These are phyloP conservation scores for Acanthamoeba culbertsoni DNA, from an alignment of 208 protist species.

Conservation along the genomic window DNA sequence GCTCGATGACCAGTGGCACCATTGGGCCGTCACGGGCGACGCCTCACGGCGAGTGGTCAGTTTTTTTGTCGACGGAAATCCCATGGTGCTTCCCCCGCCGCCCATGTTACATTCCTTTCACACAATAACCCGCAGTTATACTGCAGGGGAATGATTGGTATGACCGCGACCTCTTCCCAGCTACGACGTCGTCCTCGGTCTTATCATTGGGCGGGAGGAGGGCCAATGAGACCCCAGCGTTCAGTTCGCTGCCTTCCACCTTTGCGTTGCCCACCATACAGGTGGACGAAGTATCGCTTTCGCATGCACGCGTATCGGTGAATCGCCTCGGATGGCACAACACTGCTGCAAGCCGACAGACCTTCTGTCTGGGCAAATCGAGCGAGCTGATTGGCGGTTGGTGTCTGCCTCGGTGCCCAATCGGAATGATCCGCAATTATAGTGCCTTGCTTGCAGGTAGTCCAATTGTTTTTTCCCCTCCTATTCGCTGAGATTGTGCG, in stretches of 20 bases:
- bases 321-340: neutral
- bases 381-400: neutral
- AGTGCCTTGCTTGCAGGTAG: neutral
- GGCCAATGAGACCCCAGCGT: neutral
- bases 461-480: neutral
- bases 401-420: neutral
- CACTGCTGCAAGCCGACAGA: neutral
- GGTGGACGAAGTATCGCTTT: conserved; percentile 20
- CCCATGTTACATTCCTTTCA: too few relatives aligned
- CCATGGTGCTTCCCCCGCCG: neutral
- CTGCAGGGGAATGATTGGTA: conserved; percentile 48
- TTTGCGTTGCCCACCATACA: neutral
- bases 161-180: neutral
- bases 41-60: neutral
- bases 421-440: neutral
- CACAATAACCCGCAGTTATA: neutral
- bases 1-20: conserved; percentile 4
- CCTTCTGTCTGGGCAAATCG: neutral
- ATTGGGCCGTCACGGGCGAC: conserved; percentile 4
- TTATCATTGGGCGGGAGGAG: neutral
- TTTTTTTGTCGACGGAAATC: conserved; percentile 33
- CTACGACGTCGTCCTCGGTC: neutral
- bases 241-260: neutral
- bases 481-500: neutral
- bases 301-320: neutral